Evolutionary conservation across 2,329 filamentous ascomycete genomes (phyloP).

Genomic region (Fusarium incarnatum): DNA sequence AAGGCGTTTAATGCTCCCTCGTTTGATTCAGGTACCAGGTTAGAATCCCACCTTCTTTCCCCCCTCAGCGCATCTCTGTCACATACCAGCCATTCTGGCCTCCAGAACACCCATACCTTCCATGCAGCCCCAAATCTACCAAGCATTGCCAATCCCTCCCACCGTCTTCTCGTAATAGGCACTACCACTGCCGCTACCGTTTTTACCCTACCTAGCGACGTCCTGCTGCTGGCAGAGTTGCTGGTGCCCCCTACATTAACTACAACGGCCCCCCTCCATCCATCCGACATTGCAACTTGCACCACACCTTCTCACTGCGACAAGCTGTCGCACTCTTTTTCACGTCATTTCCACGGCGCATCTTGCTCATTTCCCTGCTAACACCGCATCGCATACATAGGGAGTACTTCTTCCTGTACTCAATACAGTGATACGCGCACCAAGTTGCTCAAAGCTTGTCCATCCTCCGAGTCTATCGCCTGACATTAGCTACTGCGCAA

Average conservation of each 20-base stretch:
- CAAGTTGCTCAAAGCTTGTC: constrained; percentile 11
- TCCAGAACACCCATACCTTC: constrained; percentile 32
- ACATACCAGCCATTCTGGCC: constrained; percentile 36
- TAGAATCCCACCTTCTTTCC: constrained; percentile 27
- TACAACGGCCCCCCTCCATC: constrained; percentile 32
- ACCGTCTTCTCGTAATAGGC: constrained; percentile 34
- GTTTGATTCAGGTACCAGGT: constrained; percentile 36
- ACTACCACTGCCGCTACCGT: constrained; percentile 38
- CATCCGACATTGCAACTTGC: constrained; percentile 43
- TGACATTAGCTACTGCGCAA: constrained; percentile 15
- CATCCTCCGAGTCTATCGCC: neutral
- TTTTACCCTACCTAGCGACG: constrained; percentile 32
- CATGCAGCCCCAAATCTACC: constrained; percentile 30
- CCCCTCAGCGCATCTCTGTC: constrained; percentile 29
- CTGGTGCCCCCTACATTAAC: constrained; percentile 44
- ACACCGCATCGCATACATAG: constrained; percentile 24
- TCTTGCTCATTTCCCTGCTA: constrained; percentile 22
- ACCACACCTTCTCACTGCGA: constrained; percentile 42
- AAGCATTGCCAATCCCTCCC: constrained; percentile 22
- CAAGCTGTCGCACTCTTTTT: constrained; percentile 39
- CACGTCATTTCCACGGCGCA: constrained; percentile 35
- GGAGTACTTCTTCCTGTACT: constrained; percentile 2
- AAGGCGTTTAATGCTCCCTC: constrained; percentile 32
- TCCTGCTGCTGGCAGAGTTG: constrained; percentile 20
- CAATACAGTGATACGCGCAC: neutral